Evolutionary conservation across 345 rosid species (phyloP), one percentile per base, ranked within the genome.

Genomic region (Passiflora organensis): DNA sequence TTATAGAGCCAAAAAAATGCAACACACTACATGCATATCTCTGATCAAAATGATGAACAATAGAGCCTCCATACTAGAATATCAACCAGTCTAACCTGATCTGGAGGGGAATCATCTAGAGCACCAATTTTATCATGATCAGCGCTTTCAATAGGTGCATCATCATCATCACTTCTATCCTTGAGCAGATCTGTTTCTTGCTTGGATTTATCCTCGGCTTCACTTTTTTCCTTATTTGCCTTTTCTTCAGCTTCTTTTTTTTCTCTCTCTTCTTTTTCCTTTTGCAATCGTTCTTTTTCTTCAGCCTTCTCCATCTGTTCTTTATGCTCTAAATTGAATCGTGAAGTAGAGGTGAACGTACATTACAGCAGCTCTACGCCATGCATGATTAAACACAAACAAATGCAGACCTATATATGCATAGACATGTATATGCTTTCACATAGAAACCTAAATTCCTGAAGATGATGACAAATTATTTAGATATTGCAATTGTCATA

Each of bases 291-390:
- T 55, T 78, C 88, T 72, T 76, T 83, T 76, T 89, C 90, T 76
- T 94, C 97, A 38, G 76, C 78, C 66, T 79, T 85, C 64, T 94
- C 97, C 66, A 94, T 83, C 58, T 69, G 84, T 74, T 89, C 97
- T 71, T 89, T 94, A 48, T 54, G 85, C 17, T 83, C 99, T 94
- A 75, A 34, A 71, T 48, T 25, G 53, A 20, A 32, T 58, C 46
- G 24, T 25, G 45, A 51, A 69, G 17, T 44, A 43, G 66, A 71
- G 55, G 17, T 65, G 24, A 14, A 51, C 17, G n/a, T 11, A 46
- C n/a, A n/a, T 23, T 41, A 56, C n/a, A n/a, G n/a, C n/a, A n/a
- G n/a, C n/a, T n/a, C n/a, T n/a, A n/a, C n/a, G n/a, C 49, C 16
- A 60, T 13, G 6, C 18, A 23, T 39, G 23, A 36, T 2, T 20